Conservation (phyloP, 768 basidiomycete genomes). For the Mycena belliarum region DNA sequence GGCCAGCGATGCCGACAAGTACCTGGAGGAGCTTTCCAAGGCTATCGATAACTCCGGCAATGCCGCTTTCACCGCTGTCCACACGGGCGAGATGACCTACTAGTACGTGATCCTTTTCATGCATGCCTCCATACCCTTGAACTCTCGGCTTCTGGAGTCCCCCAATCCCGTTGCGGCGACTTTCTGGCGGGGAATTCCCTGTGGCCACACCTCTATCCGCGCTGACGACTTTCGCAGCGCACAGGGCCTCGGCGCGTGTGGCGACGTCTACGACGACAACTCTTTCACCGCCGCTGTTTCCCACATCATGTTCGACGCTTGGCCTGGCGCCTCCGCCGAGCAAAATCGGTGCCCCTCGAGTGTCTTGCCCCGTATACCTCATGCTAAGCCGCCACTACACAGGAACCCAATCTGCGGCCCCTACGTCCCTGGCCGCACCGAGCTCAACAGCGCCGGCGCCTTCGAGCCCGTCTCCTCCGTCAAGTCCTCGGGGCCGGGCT, state of each 20-base stretch:
- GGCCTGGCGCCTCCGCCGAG: neutral
- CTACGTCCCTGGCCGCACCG: slow-evolving; percentile 27
- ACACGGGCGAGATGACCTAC: slow-evolving; percentile 33
- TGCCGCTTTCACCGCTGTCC: slow-evolving; percentile 22
- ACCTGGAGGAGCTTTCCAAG: slow-evolving; percentile 30
- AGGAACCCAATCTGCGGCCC: slow-evolving; percentile 34
- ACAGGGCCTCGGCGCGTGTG: slow-evolving; percentile 30
- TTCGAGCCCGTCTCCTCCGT: slow-evolving; percentile 25
- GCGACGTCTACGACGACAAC: slow-evolving; percentile 31
- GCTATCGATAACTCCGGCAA: slow-evolving; percentile 29
- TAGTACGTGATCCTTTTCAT: slow-evolving; percentile 25
- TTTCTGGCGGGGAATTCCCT: too few species aligned
- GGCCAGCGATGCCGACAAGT: slow-evolving; percentile 28
- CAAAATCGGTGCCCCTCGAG: slow-evolving; percentile 29
- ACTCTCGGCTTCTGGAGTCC: too few species aligned
- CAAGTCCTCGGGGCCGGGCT: slow-evolving; percentile 14
- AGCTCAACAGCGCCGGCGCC: slow-evolving; percentile 19
- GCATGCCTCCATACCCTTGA: too few species aligned
- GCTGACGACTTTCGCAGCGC: too few species aligned
- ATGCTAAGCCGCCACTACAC: neutral
- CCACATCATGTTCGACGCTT: slow-evolving; percentile 26
- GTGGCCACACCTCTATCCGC: too few species aligned
- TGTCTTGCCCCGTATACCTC: neutral
- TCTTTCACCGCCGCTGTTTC: slow-evolving; percentile 33
- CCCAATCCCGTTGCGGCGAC: too few species aligned